Conservation (phyloP, 2,329 filamentous ascomycete genomes). For the Cytospora mali region DNA sequence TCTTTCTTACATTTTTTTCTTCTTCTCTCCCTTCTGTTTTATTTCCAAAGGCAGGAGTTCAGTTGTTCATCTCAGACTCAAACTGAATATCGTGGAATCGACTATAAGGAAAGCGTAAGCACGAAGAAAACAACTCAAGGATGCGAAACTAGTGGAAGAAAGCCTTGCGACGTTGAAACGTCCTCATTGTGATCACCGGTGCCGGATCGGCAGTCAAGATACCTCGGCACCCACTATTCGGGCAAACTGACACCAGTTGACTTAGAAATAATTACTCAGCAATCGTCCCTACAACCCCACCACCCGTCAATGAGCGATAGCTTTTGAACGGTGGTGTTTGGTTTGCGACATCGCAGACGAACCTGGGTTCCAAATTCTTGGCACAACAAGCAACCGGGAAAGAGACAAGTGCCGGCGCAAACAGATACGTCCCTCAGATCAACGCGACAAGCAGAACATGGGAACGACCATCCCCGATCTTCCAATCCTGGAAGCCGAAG, state of each 20-base stretch:
- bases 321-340: constrained; percentile 1
- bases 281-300: constrained; percentile 25
- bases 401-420: constrained; percentile 1
- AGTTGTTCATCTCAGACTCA: background rate
- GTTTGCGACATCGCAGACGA: background rate
- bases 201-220: constrained; percentile 15
- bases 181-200: background rate
- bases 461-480: constrained; percentile 44
- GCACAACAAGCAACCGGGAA: background rate
- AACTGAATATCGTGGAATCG: too few relatives aligned
- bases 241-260: too few relatives aligned
- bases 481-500: constrained; percentile 48
- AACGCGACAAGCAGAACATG: constrained; percentile 8
- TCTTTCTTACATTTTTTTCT: too few relatives aligned
- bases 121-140: too few relatives aligned
- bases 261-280: constrained; percentile 30
- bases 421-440: background rate
- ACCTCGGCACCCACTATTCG: background rate
- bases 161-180: background rate
- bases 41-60: too few relatives aligned
- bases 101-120: too few relatives aligned
- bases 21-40: too few relatives aligned
- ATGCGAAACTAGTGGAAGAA: too few relatives aligned
- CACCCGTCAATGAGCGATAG: constrained; percentile 24
- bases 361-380: background rate